Percentiles rank a stretch among this genome's conserved stretches.
Conservation (phyloP, 2,329 filamentous ascomycete genomes). For the Ceratocystiopsis minuta region DNA sequence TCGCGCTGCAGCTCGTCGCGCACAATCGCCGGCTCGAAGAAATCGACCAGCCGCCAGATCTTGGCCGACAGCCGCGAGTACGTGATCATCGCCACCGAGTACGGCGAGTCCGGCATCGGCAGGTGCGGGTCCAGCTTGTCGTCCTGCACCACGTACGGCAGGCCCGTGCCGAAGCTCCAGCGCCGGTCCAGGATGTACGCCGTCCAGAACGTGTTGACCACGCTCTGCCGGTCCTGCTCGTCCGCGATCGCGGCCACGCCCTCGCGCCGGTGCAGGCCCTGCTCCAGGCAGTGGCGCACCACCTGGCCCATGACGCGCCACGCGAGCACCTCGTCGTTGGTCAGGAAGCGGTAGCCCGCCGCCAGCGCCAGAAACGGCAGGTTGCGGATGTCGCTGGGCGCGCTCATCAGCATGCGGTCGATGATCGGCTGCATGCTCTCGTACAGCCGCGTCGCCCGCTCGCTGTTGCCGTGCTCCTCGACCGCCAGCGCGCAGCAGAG, state of each 20-base stretch:
- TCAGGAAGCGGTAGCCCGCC: constrained; percentile 61
- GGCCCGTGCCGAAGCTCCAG: constrained; percentile 32
- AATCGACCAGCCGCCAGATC: constrained; percentile 67
- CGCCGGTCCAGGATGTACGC: constrained; percentile 32
- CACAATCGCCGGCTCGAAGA: constrained; percentile 41
- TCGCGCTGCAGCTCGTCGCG: constrained; percentile 45
- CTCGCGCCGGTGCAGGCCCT: constrained; percentile 33
- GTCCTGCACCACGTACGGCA: constrained; percentile 30
- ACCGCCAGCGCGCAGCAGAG: constrained; percentile 62
- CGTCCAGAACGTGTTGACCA: constrained; percentile 28
- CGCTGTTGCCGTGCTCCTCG: constrained; percentile 63
- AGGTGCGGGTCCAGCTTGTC: constrained; percentile 30
- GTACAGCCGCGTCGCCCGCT: constrained; percentile 54
- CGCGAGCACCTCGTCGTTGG: constrained; percentile 67
- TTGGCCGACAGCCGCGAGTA: constrained; percentile 72
- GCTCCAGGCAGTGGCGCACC: constrained; percentile 31
- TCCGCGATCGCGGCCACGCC: constrained; percentile 22
- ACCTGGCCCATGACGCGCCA: constrained; percentile 80
- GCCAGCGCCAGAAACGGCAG: constrained; percentile 34
- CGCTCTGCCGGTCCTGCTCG: constrained; percentile 13
- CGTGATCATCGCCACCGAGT: constrained; percentile 66
- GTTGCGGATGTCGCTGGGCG: constrained; percentile 27
- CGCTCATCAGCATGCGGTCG: constrained; percentile 45
- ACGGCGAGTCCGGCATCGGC: constrained; percentile 46
- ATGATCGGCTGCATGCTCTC: constrained; percentile 55